Percentiles rank a stretch among this genome's conserved stretches.
Conservation (phyloP, 495 filamentous ascomycete genomes). For the Schizothecium vesticola region DNA sequence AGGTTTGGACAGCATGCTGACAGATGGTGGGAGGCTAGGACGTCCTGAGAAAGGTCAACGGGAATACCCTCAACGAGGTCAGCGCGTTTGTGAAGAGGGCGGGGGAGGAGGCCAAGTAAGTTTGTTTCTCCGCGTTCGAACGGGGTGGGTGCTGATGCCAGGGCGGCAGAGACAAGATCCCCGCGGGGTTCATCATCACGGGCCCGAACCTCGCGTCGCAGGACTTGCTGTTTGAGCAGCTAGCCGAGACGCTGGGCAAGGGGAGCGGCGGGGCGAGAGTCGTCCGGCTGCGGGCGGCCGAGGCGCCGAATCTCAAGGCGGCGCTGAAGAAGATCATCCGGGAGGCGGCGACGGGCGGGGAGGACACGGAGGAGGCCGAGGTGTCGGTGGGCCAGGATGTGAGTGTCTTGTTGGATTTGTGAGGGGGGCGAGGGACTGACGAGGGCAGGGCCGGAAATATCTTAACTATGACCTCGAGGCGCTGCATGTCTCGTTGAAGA, state of each 20-base stretch:
- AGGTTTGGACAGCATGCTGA: neutral
- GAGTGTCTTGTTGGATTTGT: slow-evolving; percentile 18
- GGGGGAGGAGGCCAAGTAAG: slow-evolving; percentile 32
- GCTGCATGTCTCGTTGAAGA: slow-evolving; percentile 59
- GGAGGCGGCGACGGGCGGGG: slow-evolving; percentile 29
- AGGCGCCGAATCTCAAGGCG: slow-evolving; percentile 77
- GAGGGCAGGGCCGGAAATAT: slow-evolving; percentile 57
- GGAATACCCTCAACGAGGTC: slow-evolving; percentile 57
- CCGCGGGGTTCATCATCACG: slow-evolving; percentile 74
- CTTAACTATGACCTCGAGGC: slow-evolving; percentile 89
- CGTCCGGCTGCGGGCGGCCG: slow-evolving; percentile 69
- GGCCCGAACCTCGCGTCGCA: slow-evolving; percentile 85
- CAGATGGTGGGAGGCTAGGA: slow-evolving; percentile 30
- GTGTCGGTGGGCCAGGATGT: slow-evolving; percentile 49
- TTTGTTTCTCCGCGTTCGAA: neutral
- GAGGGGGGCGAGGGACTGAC: neutral
- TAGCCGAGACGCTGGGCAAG: slow-evolving; percentile 48
- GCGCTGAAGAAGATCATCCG: slow-evolving; percentile 78
- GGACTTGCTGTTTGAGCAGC: slow-evolving; percentile 63
- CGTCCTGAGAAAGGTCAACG: slow-evolving; percentile 60
- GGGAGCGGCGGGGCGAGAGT: slow-evolving; percentile 49
- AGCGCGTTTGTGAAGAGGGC: slow-evolving; percentile 55
- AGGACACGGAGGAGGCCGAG: slow-evolving; percentile 43
- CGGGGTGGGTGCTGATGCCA: slow-evolving; percentile 13
- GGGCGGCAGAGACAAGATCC: slow-evolving; percentile 46